A percentile compares a stretch with the other conserved stretches of the same genome.
phyloP scores from a whole-genome alignment of 768 basidiomycete species.

The Pisolithus marmoratus region DNA sequence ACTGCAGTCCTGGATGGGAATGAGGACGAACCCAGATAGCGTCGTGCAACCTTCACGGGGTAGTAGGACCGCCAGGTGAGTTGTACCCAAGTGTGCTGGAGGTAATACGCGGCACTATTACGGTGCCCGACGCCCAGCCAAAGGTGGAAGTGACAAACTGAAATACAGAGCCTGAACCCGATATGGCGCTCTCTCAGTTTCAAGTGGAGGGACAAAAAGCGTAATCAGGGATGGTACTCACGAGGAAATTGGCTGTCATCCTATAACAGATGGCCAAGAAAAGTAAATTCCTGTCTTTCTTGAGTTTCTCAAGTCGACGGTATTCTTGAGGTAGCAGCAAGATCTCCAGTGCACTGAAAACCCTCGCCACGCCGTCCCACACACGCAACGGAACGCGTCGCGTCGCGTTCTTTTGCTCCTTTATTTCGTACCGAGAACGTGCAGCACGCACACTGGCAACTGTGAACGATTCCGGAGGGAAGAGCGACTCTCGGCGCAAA shows the following conservation, averaged over 20 bases:
- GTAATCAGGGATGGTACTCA: constrained; percentile 26
- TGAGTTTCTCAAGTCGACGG: constrained; percentile 30
- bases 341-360: constrained; percentile 67
- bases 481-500: constrained; percentile 63
- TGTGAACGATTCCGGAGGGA: constrained; percentile 78
- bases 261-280: constrained; percentile 51
- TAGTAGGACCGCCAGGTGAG: constrained; percentile 50
- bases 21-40: not conserved
- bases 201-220: not conserved
- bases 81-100: no score
- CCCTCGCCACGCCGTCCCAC: constrained; percentile 46
- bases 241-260: constrained; percentile 37
- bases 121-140: constrained; percentile 62
- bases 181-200: not conserved
- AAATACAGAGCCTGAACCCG: constrained; percentile 52
- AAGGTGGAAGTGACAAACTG: constrained; percentile 61
- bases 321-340: constrained; percentile 51
- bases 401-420: constrained; percentile 6
- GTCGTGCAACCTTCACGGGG: constrained; percentile 47
- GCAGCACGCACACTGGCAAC: constrained; percentile 34
- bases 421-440: constrained; percentile 9
- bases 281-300: constrained; percentile 62
- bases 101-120: constrained; percentile 24
- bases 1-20: constrained; percentile 29
- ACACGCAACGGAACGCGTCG: constrained; percentile 3